phyloP scores from a whole-genome alignment of 2,329 filamentous ascomycete species.

The Gaeumannomyces tritici region DNA sequence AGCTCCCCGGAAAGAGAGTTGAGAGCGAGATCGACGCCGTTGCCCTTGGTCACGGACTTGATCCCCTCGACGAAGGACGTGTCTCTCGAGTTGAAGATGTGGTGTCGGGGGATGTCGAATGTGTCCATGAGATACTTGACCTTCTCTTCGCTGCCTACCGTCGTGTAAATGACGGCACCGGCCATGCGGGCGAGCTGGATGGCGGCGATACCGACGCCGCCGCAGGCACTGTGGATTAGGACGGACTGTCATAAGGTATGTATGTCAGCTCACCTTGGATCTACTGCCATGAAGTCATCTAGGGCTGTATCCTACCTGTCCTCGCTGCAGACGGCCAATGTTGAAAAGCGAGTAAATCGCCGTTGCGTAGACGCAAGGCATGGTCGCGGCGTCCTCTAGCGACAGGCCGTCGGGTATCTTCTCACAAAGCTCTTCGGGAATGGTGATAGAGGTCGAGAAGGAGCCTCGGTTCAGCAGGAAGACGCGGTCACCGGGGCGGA shows the following conservation, averaged over 20 bases:
- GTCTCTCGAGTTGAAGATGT: slow-evolving; percentile 2
- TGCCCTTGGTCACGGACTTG: background rate
- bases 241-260: slow-evolving; percentile 14
- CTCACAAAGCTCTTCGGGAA: slow-evolving; percentile 1
- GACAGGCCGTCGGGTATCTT: no score
- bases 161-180: slow-evolving; percentile 13
- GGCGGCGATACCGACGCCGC: slow-evolving; percentile 23
- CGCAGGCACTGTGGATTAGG: slow-evolving; percentile 23
- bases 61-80: slow-evolving; percentile 1
- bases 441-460: background rate
- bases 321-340: slow-evolving; percentile 15
- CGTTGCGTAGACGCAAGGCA: slow-evolving; percentile 16
- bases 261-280: no score
- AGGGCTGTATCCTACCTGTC: slow-evolving; percentile 10
- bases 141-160: slow-evolving; percentile 1
- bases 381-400: no score
- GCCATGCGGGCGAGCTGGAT: slow-evolving; percentile 18
- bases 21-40: slow-evolving; percentile 2
- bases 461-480: background rate
- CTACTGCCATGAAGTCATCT: no score
- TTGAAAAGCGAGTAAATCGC: slow-evolving; percentile 19
- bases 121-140: background rate
- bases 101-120: background rate
- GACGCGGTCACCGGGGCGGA: slow-evolving; percentile 16
- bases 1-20: slow-evolving; percentile 12